Conservation (phyloP, 345 rosid genomes). For the Rhodomyrtus tomentosa region DNA sequence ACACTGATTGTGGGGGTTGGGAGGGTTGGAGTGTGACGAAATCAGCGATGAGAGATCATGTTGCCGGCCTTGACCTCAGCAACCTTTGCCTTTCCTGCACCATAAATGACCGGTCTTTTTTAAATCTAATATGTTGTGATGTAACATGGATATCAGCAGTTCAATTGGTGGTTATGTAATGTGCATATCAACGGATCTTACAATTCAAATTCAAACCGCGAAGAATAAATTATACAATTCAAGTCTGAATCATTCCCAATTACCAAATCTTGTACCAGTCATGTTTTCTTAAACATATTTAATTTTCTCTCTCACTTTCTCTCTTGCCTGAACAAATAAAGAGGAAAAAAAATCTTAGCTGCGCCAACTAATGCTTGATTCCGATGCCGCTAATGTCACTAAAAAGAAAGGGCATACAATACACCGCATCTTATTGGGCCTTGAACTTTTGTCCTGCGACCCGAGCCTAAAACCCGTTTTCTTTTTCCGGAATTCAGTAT, state of each 20-base stretch:
- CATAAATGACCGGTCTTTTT: background rate
- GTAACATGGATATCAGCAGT: background rate
- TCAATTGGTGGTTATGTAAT: accelerated
- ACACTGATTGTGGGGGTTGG: background rate
- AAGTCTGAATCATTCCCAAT: background rate
- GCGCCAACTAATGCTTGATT: background rate
- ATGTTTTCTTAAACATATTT: no score
- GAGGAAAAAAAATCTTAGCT: background rate
- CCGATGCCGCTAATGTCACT: background rate
- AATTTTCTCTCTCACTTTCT: background rate
- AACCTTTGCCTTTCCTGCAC: background rate
- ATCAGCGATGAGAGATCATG: background rate
- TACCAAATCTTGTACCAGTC: background rate
- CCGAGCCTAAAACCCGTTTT: background rate
- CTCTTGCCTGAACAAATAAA: no score
- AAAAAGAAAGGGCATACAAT: background rate
- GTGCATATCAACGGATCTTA: no score
- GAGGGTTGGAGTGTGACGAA: background rate
- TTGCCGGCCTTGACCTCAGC: background rate
- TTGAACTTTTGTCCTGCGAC: background rate
- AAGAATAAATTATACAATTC: background rate
- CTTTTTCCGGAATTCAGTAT: background rate
- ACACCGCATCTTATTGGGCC: background rate
- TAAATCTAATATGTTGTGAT: background rate
- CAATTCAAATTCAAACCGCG: no score